These are phyloP conservation scores for Cryptosporidium canis DNA, from an alignment of 169 alveolate species.

Conservation along the genomic window DNA sequence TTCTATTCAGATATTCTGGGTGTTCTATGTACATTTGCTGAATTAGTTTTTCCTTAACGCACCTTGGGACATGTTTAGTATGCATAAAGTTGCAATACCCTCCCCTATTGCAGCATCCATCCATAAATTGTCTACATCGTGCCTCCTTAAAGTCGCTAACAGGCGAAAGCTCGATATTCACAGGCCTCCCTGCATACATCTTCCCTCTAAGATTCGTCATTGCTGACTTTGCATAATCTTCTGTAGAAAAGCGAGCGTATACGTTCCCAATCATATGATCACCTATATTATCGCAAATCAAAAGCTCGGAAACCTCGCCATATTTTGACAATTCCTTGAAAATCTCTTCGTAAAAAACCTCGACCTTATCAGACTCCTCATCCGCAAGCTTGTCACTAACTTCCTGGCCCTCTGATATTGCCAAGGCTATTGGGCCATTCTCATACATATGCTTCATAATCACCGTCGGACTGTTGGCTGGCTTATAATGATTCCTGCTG, in stretches of 20 bases:
- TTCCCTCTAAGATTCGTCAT: conserved; percentile 92
- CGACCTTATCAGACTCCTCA: conserved; percentile 97
- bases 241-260: conserved; percentile 95
- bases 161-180: conserved; percentile 97
- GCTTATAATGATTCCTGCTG: conserved; percentile 97
- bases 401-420: conserved; percentile 96
- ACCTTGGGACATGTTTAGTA: conserved; percentile 95
- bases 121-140: conserved; percentile 97
- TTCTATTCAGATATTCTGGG: conserved; percentile 93
- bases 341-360: conserved; percentile 98
- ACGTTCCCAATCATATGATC: conserved; percentile 99
- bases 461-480: conserved; percentile 95
- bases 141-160: conserved; percentile 99
- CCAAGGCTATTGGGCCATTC: conserved; percentile 98
- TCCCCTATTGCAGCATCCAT: conserved; percentile 98
- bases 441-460: conserved; percentile 96
- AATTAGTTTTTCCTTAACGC: conserved; percentile 89
- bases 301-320: conserved; percentile 98
- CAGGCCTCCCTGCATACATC: conserved; percentile 91
- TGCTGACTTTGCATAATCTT: conserved; percentile 95
- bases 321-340: conserved; percentile 95
- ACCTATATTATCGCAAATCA: conserved; percentile 98
- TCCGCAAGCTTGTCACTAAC: conserved; percentile 93
- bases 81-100: conserved; percentile 99
- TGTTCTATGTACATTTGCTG: conserved; percentile 96